Base-by-base conservation (phyloP, 805 yeast species). In the Clavispora vitiphila region DNA sequence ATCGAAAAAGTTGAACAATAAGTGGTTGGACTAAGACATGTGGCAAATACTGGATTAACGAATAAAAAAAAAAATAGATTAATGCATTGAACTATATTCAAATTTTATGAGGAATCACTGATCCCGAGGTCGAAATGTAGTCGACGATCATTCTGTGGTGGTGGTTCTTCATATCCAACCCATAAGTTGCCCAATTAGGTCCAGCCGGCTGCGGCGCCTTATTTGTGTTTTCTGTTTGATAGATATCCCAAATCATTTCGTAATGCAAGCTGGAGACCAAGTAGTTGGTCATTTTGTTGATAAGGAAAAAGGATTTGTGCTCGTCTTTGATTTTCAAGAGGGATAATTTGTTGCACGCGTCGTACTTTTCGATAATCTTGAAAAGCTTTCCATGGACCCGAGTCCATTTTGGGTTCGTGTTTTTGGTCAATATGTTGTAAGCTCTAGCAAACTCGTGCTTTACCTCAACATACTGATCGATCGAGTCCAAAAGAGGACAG, bases 1-100 rank as follows among this genome's bases (percentile, higher is more conserved):
- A 25, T 61, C 67, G 8, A 83, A 75, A 49, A 77, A 70, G 48
- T 58, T 86, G 41, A 75, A 75, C 46, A 62, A 65, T 24, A 55
- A 61, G 25, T 84, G 90, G 89, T 46, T 75, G 12, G 65, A 63
- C 44, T 48, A 37, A 23, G 10, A 14, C 18, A 3, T 3, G 8
- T n/a, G 7, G 16, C 4, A 16, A 5, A 35, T 10, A 14, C n/a
- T 16, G 35, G 40, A 20, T 26, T 7, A 7, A n/a, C 20, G 19
- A n/a, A 12, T 14, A 15, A 22, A 10, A 5, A 14, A 15, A 14
- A 23, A 12, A 15, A 16, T 5, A 22, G 23, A 18, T 47, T 41
- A 8, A 49, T 40, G 5, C 51, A 40, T 9, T 35, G 9, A 16
- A 18, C 12, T 21, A 14, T 29, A 26, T 14, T 29, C 5, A 15